Base-by-base conservation (phyloP, 139 green algal genomes). In the Pleodorina starrii region DNA sequence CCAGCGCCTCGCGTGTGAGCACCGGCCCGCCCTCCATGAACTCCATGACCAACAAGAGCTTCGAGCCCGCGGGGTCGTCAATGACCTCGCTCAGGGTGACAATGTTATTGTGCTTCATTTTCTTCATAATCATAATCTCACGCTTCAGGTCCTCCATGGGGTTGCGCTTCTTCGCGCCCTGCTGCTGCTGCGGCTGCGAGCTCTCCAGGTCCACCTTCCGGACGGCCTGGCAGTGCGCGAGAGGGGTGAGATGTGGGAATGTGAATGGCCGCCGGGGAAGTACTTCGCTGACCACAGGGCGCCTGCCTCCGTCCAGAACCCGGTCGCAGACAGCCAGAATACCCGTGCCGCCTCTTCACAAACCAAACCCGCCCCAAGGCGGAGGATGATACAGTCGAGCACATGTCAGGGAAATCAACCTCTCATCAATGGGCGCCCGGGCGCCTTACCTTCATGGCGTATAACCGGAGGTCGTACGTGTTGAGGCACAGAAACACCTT, bases 31-130 rank as follows among this genome's bases (percentile, higher is more conserved):
- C 95, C 89, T 97, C 95, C 85, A 95, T 93, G 86, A 97, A 97
- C 68, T 97, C 95, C 95, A 98, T 97, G 35, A 98, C 95, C 77
- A 98, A 92, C 86, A 97, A 92, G 80, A 98, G 94, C 94, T 97
- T 97, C 88, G 88, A 95, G 75, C 91, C 87, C 4, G 69, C 79
- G 0, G 91, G 91, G 86, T 97, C 96, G 76, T 98, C 95, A 38
- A 98, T 95, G 14, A 98, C 91, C 90, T 97, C 96, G 44, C 89
- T 91, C 40, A 98, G 89, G 32, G 91, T 93, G 25, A 97, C 93
- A n/a, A 97, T 93, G 88, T 97, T 97, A 10, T 89, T 90, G 81
- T 98, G 96, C 79, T 91, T 92, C 75, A 96, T 91, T 50, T 93
- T 92, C 66, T 93, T 94, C 94, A 98, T 96, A 48, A 98, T 94